These are phyloP conservation scores for Scheffersomyces illinoinensis DNA, from an alignment of 1,139 yeast genomes.

Conservation along the genomic window DNA sequence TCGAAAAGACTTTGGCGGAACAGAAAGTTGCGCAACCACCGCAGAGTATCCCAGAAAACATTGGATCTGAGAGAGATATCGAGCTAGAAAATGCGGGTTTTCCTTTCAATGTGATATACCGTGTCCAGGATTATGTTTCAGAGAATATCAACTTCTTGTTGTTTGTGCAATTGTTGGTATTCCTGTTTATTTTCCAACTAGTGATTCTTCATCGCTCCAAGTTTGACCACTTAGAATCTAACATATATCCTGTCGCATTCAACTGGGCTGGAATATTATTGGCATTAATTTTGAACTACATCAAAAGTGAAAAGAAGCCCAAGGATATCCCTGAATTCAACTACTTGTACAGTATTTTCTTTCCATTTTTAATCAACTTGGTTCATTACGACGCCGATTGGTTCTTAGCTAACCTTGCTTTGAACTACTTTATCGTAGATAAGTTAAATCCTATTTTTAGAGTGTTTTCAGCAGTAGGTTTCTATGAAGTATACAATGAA, in stretches of 20 bases:
- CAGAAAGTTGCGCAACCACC: background rate
- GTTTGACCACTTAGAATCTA: conserved; percentile 17
- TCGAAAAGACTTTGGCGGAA: background rate
- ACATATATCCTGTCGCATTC: conserved; percentile 31
- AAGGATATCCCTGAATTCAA: conserved; percentile 39
- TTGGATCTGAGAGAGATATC: background rate
- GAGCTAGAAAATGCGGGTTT: conserved; percentile 9
- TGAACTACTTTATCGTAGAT: conserved; percentile 39
- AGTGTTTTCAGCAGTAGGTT: conserved; percentile 29
- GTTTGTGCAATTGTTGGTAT: conserved; percentile 35
- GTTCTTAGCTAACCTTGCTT: conserved; percentile 34
- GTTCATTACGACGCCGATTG: conserved; percentile 21
- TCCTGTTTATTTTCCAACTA: conserved; percentile 33
- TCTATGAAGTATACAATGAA: conserved; percentile 32
- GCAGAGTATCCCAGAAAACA: too few species aligned
- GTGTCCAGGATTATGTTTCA: conserved; percentile 41
- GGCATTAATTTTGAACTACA: conserved; percentile 31
- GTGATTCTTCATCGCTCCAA: conserved; percentile 23
- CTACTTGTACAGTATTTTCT: conserved; percentile 32
- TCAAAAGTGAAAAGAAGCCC: conserved; percentile 14
- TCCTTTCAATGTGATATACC: conserved; percentile 20
- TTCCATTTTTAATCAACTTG: conserved; percentile 31
- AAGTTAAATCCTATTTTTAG: conserved; percentile 33
- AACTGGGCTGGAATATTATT: conserved; percentile 35
- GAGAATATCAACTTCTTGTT: conserved; percentile 31